Conservation (phyloP, 345 rosid genomes). For the Bretschneidera sinensis region DNA sequence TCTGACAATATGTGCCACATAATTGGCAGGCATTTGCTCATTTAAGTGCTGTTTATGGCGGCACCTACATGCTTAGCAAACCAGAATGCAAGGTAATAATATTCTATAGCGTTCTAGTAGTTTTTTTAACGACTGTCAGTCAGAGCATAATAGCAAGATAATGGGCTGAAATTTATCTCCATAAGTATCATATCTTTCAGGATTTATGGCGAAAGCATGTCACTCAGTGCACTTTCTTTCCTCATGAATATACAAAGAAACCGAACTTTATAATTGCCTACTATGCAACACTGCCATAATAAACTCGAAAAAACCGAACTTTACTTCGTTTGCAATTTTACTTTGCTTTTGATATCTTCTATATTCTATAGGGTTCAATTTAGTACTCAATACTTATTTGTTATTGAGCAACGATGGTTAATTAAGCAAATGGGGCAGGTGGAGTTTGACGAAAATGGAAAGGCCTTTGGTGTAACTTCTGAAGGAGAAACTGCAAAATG, state of each 20-base stretch:
- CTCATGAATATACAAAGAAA: too few species aligned
- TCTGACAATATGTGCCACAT: constrained; percentile 14
- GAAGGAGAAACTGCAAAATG: constrained; percentile 95
- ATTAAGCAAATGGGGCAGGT: constrained; percentile 42
- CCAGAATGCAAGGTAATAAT: constrained; percentile 78
- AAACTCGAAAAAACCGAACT: not conserved
- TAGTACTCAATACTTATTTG: not conserved
- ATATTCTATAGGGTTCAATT: too few species aligned
- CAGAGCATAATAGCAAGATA: not conserved
- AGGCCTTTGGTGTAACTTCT: constrained; percentile 74
- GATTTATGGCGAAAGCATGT: too few species aligned
- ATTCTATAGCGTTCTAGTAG: too few species aligned
- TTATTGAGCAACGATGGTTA: not conserved
- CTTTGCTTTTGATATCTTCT: not conserved
- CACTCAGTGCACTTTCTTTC: too few species aligned
- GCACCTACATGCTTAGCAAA: constrained; percentile 95
- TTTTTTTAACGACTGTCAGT: too few species aligned
- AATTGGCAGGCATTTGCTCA: constrained; percentile 82
- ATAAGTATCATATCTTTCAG: too few species aligned
- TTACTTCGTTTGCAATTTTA: not conserved
- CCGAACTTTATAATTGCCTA: too few species aligned
- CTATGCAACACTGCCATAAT: too few species aligned
- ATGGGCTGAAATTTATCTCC: not conserved
- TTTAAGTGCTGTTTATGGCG: constrained; percentile 92
- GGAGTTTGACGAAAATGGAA: constrained; percentile 72